These are phyloP conservation scores for Paecilomyces sp. DNA, from an alignment of 2,329 filamentous ascomycete species.

Conservation along the genomic window DNA sequence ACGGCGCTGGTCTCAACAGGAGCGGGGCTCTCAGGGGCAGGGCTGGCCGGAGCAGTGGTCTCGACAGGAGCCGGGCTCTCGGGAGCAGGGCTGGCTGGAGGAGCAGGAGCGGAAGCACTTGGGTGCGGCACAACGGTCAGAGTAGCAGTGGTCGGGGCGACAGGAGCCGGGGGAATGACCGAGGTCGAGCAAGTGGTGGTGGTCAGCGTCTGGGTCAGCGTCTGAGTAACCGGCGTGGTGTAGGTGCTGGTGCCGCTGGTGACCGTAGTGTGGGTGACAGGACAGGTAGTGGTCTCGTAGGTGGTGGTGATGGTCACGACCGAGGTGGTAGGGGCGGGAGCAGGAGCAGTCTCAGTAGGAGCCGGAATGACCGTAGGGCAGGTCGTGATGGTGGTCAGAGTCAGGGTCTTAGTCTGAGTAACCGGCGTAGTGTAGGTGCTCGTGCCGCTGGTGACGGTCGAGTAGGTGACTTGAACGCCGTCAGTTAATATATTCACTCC, in stretches of 20 bases:
- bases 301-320: neutral
- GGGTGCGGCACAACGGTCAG: neutral
- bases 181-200: neutral
- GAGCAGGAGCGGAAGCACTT: neutral
- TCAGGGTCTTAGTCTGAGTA: neutral
- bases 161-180: neutral
- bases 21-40: neutral
- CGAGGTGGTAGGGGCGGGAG: constrained; percentile 16
- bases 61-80: neutral
- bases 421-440: neutral
- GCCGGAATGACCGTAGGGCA: neutral
- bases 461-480: neutral
- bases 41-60: neutral
- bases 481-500: neutral
- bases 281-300: neutral
- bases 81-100: neutral
- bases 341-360: constrained; percentile 39
- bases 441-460: neutral
- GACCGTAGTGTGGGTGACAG: neutral
- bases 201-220: neutral
- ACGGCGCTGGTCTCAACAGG: neutral
- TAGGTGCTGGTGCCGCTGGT: neutral
- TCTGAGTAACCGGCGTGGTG: neutral
- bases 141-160: neutral
- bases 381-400: neutral